phyloP scores from a whole-genome alignment of 768 basidiomycete species.

The Leccinellum rugosiceps region DNA sequence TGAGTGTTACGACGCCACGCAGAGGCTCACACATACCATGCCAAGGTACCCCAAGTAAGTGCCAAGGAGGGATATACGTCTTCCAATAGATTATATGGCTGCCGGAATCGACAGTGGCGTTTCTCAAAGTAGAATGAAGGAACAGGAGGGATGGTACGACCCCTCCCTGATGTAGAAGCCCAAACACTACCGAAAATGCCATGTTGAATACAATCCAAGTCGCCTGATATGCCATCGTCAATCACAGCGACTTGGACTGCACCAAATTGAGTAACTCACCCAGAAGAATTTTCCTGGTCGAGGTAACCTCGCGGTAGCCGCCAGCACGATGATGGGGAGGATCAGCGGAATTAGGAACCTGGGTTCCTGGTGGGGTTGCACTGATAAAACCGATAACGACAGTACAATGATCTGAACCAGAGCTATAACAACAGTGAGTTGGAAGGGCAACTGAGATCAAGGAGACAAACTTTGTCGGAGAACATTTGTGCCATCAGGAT shows the following conservation, averaged over 20 bases:
- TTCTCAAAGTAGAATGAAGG: conserved; percentile 26
- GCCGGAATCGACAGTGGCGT: neutral
- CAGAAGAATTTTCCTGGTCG: conserved; percentile 31
- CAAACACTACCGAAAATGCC: conserved; percentile 32
- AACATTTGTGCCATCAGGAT: conserved; percentile 10
- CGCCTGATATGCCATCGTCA: conserved; percentile 13
- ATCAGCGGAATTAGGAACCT: conserved; percentile 38
- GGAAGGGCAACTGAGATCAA: neutral
- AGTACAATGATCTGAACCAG: conserved; percentile 29
- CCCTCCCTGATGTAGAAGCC: conserved; percentile 39
- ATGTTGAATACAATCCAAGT: conserved; percentile 30
- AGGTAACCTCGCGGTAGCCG: conserved; percentile 24
- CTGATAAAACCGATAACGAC: conserved; percentile 30
- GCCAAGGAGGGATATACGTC: conserved; percentile 39
- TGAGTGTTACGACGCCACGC: neutral
- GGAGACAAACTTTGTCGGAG: conserved; percentile 16
- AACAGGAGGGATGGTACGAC: conserved; percentile 38
- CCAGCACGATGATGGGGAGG: conserved; percentile 31
- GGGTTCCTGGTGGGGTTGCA: conserved; percentile 39
- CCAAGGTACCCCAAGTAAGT: conserved; percentile 30
- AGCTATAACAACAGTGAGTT: conserved; percentile 20
- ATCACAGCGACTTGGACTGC: neutral
- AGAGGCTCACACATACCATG: conserved; percentile 15
- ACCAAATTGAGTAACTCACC: conserved; percentile 19
- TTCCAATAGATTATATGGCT: conserved; percentile 37